Evolutionary conservation across 1,139 yeast genomes (phyloP).

Genomic region (Nakaseomyces bracarensis): DNA sequence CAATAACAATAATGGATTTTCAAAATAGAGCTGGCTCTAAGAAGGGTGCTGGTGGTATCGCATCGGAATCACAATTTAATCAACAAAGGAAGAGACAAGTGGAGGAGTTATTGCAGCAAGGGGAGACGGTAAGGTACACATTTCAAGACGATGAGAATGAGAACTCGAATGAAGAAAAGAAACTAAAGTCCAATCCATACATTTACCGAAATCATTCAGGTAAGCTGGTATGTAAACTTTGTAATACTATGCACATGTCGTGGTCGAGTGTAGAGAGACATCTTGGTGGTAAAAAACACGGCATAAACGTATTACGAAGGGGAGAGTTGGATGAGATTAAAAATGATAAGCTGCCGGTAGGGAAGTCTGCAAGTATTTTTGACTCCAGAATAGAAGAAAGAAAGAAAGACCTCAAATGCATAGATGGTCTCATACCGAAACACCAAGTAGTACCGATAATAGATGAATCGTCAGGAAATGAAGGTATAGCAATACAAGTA

Average conservation of each 20-base stretch:
- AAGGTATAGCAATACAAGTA: conserved; percentile 48
- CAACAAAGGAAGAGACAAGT: conserved; percentile 49
- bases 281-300: conserved; percentile 56
- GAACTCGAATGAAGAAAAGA: conserved; percentile 12
- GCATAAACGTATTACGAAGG: conserved; percentile 43
- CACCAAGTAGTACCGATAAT: conserved; percentile 29
- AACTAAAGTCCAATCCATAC: conserved; percentile 45
- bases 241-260: conserved; percentile 53
- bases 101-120: conserved; percentile 40
- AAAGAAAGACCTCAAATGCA: conserved; percentile 20
- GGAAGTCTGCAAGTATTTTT: conserved; percentile 32
- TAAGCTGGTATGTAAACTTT: conserved; percentile 53
- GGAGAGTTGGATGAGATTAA: conserved; percentile 23
- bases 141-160: conserved; percentile 35
- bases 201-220: conserved; percentile 58
- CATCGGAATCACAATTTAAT: conserved; percentile 50
- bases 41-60: conserved; percentile 52
- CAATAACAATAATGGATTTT: conserved; percentile 33
- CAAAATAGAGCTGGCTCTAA: conserved; percentile 43
- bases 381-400: conserved; percentile 17
- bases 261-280: conserved; percentile 56
- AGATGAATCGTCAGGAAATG: conserved; percentile 33
- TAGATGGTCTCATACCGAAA: conserved; percentile 25
- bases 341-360: conserved; percentile 24
- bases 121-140: conserved; percentile 38